Conservation (phyloP, 495 filamentous ascomycete genomes). For the Annulohypoxylon stygium region DNA sequence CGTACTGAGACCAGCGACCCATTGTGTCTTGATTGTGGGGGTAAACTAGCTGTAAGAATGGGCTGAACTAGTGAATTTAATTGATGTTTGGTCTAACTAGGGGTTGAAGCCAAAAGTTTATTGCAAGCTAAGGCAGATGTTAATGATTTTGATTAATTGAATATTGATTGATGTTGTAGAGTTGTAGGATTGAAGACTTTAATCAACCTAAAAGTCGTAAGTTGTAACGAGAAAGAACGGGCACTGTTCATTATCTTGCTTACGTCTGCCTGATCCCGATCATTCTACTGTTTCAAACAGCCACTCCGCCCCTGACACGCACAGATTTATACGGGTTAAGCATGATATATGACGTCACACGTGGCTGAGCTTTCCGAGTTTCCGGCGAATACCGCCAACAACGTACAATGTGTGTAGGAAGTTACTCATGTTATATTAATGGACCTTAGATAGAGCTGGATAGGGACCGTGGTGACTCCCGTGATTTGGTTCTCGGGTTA, state of each 20-base stretch:
- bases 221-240: neutral
- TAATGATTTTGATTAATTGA: neutral
- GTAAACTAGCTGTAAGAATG: neutral
- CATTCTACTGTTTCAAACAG: slow-evolving; percentile 7
- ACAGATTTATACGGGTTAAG: neutral
- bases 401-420: neutral
- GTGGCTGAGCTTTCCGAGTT: neutral
- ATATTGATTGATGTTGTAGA: neutral
- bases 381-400: neutral
- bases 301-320: slow-evolving; percentile 27
- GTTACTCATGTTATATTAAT: too few species aligned
- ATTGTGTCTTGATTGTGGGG: slow-evolving; percentile 42
- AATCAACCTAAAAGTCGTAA: slow-evolving; percentile 20
- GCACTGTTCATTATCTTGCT: neutral
- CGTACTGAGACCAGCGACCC: slow-evolving; percentile 60
- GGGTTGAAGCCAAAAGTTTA: neutral
- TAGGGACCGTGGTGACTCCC: too few species aligned
- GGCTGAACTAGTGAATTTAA: neutral
- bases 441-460: too few species aligned
- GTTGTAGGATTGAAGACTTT: neutral
- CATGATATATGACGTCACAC: slow-evolving; percentile 17
- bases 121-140: neutral
- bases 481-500: too few species aligned
- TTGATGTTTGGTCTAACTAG: neutral
- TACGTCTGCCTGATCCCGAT: slow-evolving; percentile 9